Conservation (phyloP, 495 filamentous ascomycete species). For the Tirmania nivea region DNA sequence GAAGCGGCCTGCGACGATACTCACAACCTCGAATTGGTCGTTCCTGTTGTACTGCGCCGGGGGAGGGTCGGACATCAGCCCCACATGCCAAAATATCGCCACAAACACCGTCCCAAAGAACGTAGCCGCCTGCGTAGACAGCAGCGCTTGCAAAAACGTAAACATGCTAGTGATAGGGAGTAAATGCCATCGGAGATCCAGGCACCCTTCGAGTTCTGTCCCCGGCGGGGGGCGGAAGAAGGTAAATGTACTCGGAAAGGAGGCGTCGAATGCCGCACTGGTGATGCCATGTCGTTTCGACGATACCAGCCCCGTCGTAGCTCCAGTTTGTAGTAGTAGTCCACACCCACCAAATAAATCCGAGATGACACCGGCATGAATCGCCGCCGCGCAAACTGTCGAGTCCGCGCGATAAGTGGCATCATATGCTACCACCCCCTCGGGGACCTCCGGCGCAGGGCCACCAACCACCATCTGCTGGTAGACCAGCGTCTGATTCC, state of each 20-base stretch:
- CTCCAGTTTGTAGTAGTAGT: constrained; percentile 43
- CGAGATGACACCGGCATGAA: constrained; percentile 53
- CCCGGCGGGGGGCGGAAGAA: constrained; percentile 25
- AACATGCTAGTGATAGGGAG: constrained; percentile 52
- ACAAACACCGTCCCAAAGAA: constrained; percentile 53
- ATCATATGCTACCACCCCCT: constrained; percentile 8
- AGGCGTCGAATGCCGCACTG: constrained; percentile 48
- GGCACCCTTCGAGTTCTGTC: constrained; percentile 26
- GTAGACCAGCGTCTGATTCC: constrained; percentile 49
- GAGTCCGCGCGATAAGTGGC: constrained; percentile 60
- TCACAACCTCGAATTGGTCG: constrained; percentile 32
- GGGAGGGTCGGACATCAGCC: constrained; percentile 57
- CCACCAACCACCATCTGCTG: constrained; percentile 54
- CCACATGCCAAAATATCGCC: constrained; percentile 57
- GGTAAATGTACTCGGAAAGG: constrained; percentile 54
- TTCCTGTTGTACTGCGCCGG: constrained; percentile 18
- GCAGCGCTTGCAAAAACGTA: constrained; percentile 41
- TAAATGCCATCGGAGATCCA: constrained; percentile 51
- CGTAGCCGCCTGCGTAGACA: constrained; percentile 42
- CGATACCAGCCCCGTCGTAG: constrained; percentile 31
- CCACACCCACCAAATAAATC: constrained; percentile 56
- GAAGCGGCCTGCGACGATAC: constrained; percentile 47
- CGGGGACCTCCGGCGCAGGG: constrained; percentile 13
- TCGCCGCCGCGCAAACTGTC: constrained; percentile 59
- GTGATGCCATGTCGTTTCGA: constrained; percentile 40